Conservation (phyloP, 352 stramenopile genomes). For the Phytophthora sojae region DNA sequence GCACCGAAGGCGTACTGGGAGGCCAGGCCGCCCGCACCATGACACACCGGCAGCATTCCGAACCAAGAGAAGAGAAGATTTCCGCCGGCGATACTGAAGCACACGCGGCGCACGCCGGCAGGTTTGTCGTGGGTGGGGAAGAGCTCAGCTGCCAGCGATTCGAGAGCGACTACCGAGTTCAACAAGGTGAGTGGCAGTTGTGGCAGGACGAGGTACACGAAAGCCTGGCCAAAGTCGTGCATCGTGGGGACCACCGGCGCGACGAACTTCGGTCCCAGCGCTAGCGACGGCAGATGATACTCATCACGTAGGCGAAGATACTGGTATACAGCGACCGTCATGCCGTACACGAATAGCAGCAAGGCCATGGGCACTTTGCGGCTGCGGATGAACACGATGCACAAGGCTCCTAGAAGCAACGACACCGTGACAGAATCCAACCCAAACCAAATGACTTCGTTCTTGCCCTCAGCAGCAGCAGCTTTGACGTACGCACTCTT, state of each 20-base stretch:
- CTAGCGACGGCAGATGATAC: constrained; percentile 62
- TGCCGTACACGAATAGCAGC: constrained; percentile 77
- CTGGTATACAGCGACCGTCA: constrained; percentile 67
- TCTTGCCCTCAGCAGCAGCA: constrained; percentile 19
- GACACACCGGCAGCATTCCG: constrained; percentile 93
- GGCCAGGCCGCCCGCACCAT: constrained; percentile 92
- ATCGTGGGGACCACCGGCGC: constrained; percentile 60
- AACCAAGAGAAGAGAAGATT: constrained; percentile 92
- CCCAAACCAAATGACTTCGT: constrained; percentile 61
- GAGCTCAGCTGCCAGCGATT: constrained; percentile 87
- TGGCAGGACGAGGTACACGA: constrained; percentile 90
- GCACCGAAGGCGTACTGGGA: constrained; percentile 94
- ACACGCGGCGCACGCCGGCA: constrained; percentile 68
- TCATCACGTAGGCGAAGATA: constrained; percentile 55
- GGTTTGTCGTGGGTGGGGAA: constrained; percentile 85
- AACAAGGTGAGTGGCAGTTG: constrained; percentile 93
- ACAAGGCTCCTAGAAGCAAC: constrained; percentile 74
- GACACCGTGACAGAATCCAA: constrained; percentile 76
- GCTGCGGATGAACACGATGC: constrained; percentile 73
- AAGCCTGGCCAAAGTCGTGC: constrained; percentile 71
- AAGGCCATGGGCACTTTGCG: constrained; percentile 69
- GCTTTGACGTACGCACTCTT: constrained; percentile 61
- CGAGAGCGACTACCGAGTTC: constrained; percentile 94
- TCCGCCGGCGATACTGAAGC: constrained; percentile 69
- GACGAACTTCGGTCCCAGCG: constrained; percentile 65